These are phyloP conservation scores for Globisporangium radiosum DNA, from an alignment of 352 stramenopile genomes.

Conservation along the genomic window DNA sequence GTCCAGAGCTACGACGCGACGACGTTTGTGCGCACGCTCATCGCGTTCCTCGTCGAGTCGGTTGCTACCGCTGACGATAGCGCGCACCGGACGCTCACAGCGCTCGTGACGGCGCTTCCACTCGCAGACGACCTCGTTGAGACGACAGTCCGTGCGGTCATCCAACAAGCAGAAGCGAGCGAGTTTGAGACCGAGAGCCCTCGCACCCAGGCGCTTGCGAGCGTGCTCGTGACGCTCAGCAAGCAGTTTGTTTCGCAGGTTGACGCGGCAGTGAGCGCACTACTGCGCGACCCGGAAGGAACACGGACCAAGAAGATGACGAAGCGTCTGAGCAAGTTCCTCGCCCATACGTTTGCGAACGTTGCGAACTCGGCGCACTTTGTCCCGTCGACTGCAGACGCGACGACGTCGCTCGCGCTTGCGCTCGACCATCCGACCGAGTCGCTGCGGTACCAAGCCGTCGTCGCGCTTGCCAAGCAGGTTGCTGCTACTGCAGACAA, in stretches of 20 bases:
- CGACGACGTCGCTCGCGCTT: constrained; percentile 68
- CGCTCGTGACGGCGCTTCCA: constrained; percentile 34
- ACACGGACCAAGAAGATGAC: constrained; percentile 31
- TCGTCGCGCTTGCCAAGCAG: constrained; percentile 61
- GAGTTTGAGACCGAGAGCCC: constrained; percentile 31
- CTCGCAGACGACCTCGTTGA: constrained; percentile 40
- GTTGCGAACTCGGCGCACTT: constrained; percentile 77
- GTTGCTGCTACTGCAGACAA: constrained; percentile 5
- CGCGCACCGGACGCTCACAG: constrained; percentile 27
- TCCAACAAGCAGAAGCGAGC: constrained; percentile 33
- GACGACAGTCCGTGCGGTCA: constrained; percentile 41
- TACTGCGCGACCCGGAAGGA: constrained; percentile 23
- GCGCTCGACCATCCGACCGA: constrained; percentile 76
- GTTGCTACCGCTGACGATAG: constrained; percentile 31
- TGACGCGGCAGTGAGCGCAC: constrained; percentile 28
- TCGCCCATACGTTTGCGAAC: constrained; percentile 59
- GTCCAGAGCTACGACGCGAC: constrained; percentile 63
- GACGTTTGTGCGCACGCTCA: constrained; percentile 61
- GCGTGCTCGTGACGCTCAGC: constrained; percentile 39
- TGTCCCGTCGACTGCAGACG: constrained; percentile 46
- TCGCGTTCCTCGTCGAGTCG: constrained; percentile 39
- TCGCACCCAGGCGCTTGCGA: constrained; percentile 38
- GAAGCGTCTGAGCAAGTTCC: constrained; percentile 53
- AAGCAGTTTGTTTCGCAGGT: constrained; percentile 55
- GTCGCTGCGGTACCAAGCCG: constrained; percentile 64